Conservation (phyloP, 2,329 filamentous ascomycete genomes). For the Aspergillus sp. region DNA sequence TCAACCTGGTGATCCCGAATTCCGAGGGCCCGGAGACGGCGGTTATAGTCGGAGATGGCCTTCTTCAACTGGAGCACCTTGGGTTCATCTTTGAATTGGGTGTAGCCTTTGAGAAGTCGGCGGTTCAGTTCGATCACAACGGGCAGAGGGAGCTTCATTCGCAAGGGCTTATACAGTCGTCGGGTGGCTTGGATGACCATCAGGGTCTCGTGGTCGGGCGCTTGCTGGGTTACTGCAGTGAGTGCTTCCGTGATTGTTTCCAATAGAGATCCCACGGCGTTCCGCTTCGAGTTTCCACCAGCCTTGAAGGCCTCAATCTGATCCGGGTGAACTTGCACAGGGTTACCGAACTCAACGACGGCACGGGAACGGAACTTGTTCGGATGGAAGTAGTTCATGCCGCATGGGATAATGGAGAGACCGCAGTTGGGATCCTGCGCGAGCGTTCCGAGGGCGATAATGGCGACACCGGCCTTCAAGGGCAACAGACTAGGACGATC, state of each 20-base stretch:
- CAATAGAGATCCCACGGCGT: constrained; percentile 81
- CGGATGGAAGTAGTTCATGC: constrained; percentile 99
- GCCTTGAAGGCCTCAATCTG: constrained; percentile 82
- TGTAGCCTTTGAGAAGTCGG: constrained; percentile 86
- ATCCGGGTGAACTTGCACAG: constrained; percentile 79
- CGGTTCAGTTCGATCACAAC: constrained; percentile 94
- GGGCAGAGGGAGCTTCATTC: constrained; percentile 88
- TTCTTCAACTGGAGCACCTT: constrained; percentile 75
- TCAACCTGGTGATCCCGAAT: constrained; percentile 93
- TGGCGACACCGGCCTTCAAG: constrained; percentile 92
- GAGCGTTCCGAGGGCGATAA: constrained; percentile 92
- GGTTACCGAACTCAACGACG: constrained; percentile 90
- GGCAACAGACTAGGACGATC: constrained; percentile 89
- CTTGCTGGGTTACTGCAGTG: constrained; percentile 83
- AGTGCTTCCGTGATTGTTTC: constrained; percentile 85
- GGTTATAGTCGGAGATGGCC: constrained; percentile 82
- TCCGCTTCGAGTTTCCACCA: constrained; percentile 69
- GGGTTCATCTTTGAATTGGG: constrained; percentile 86
- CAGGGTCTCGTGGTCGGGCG: constrained; percentile 88
- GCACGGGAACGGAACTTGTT: constrained; percentile 97
- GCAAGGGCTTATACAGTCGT: constrained; percentile 88
- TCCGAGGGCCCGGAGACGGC: constrained; percentile 78
- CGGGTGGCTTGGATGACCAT: constrained; percentile 96
- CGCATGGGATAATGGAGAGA: constrained; percentile 91
- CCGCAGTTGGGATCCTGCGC: constrained; percentile 83